Conservation (phyloP, 2,329 filamentous ascomycete genomes). For the Knoxdaviesia capensis region DNA sequence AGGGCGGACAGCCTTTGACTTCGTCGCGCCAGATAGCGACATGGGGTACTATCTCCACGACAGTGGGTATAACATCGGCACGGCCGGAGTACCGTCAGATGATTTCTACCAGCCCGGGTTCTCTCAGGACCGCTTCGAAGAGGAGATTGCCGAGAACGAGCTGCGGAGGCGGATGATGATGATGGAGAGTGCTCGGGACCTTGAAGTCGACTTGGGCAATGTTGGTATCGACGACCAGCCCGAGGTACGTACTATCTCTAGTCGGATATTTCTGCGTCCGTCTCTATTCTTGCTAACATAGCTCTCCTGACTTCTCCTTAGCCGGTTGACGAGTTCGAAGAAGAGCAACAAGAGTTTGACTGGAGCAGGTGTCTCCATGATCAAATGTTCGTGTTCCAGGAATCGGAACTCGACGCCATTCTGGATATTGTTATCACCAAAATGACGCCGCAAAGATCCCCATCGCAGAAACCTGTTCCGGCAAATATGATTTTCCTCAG, state of each 20-base stretch:
- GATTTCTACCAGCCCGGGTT: constrained; percentile 92
- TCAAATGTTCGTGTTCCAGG: constrained; percentile 99
- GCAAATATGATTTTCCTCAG: constrained; percentile 94
- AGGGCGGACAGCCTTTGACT: constrained; percentile 86
- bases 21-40: constrained; percentile 85
- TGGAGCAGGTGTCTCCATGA: constrained; percentile 91
- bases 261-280: background rate
- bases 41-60: constrained; percentile 91
- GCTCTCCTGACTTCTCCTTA: constrained; percentile 10
- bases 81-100: constrained; percentile 48
- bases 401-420: constrained; percentile 77
- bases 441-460: constrained; percentile 90
- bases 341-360: constrained; percentile 84
- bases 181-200: constrained; percentile 93
- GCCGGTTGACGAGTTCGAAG: constrained; percentile 60
- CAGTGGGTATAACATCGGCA: constrained; percentile 80
- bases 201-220: constrained; percentile 91
- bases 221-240: constrained; percentile 90
- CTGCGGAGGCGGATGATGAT: constrained; percentile 96
- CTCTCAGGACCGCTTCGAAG: constrained; percentile 83
- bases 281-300: constrained; percentile 8
- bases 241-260: constrained; percentile 37
- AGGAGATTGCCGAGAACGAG: constrained; percentile 92
- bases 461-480: constrained; percentile 92
- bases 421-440: constrained; percentile 92